Percentiles rank a stretch among this genome's conserved stretches.
phyloP scores from a whole-genome alignment of 129 eudicot species.

The Sambucus nigra region DNA sequence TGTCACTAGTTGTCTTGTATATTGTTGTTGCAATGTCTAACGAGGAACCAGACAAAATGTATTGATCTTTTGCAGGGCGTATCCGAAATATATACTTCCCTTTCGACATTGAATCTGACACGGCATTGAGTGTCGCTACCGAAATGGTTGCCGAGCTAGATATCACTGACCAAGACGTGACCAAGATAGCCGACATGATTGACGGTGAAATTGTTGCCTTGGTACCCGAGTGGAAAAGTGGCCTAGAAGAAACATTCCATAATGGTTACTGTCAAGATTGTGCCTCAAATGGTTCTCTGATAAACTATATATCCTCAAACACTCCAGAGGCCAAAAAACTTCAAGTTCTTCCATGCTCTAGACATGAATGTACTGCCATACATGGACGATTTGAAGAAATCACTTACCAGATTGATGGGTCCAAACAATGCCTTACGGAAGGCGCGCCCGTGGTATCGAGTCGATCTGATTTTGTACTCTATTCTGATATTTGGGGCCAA shows the following conservation, averaged over 20 bases:
- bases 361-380: slow-evolving; percentile 41
- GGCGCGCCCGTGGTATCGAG: slow-evolving; percentile 51
- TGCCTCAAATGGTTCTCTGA: slow-evolving; percentile 21
- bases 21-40: not conserved
- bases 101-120: slow-evolving; percentile 67
- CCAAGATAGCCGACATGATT: slow-evolving; percentile 80
- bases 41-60: not conserved
- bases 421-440: slow-evolving; percentile 48
- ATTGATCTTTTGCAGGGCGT: slow-evolving; percentile 44
- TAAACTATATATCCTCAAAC: slow-evolving; percentile 9
- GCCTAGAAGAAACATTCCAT: slow-evolving; percentile 21
- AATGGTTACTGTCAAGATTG: slow-evolving; percentile 23
- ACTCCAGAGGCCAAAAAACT: slow-evolving; percentile 13
- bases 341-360: slow-evolving; percentile 29
- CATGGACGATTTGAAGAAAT: slow-evolving; percentile 91
- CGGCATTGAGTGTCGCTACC: slow-evolving; percentile 68
- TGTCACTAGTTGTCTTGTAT: not conserved
- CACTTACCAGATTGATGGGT: slow-evolving; percentile 43
- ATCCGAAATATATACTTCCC: slow-evolving; percentile 80
- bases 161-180: slow-evolving; percentile 81
- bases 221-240: slow-evolving; percentile 73
- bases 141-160: slow-evolving; percentile 91
- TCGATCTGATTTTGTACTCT: slow-evolving; percentile 41
- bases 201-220: slow-evolving; percentile 52
- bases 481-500: slow-evolving; percentile 35